phyloP scores from a whole-genome alignment of 805 yeast species.

The Kodamaea laetipori region DNA sequence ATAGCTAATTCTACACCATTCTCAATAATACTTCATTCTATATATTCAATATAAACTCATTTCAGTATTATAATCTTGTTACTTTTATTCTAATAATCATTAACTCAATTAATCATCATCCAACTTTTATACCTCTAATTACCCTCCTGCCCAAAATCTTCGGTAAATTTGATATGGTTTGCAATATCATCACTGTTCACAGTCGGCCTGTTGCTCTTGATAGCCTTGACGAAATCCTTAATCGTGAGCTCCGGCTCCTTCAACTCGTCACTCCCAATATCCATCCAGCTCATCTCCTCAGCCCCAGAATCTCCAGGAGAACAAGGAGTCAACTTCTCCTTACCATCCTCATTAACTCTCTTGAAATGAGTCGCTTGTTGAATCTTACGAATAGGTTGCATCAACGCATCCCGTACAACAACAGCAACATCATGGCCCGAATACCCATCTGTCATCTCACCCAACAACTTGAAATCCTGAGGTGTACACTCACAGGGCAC shows the following conservation, averaged over 20 bases:
- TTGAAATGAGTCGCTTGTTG: slow-evolving; percentile 96
- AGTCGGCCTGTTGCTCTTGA: slow-evolving; percentile 90
- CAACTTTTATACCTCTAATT: slow-evolving; percentile 42
- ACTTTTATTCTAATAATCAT: too few relatives aligned
- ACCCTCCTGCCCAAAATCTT: slow-evolving; percentile 97
- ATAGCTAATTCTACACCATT: too few relatives aligned
- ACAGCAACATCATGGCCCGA: slow-evolving; percentile 98
- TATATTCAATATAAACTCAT: too few relatives aligned
- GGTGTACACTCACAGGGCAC: slow-evolving; percentile 79
- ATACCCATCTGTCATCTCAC: slow-evolving; percentile 94
- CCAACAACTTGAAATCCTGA: slow-evolving; percentile 75
- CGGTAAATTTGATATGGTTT: slow-evolving; percentile 84
- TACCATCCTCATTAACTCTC: slow-evolving; percentile 45
- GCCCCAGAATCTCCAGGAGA: slow-evolving; percentile 95
- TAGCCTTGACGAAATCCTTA: slow-evolving; percentile 91
- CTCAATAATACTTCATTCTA: too few relatives aligned
- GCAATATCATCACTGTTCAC: slow-evolving; percentile 82
- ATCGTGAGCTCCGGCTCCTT: slow-evolving; percentile 87
- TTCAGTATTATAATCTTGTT: too few relatives aligned
- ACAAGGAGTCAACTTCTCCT: slow-evolving; percentile 75
- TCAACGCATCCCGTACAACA: slow-evolving; percentile 93
- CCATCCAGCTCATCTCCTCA: slow-evolving; percentile 90
- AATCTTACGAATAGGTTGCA: slow-evolving; percentile 96
- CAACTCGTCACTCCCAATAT: slow-evolving; percentile 83
- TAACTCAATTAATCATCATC: too few relatives aligned